These are phyloP conservation scores for Boletus rubropictus DNA, from an alignment of 768 basidiomycete genomes.

Conservation along the genomic window DNA sequence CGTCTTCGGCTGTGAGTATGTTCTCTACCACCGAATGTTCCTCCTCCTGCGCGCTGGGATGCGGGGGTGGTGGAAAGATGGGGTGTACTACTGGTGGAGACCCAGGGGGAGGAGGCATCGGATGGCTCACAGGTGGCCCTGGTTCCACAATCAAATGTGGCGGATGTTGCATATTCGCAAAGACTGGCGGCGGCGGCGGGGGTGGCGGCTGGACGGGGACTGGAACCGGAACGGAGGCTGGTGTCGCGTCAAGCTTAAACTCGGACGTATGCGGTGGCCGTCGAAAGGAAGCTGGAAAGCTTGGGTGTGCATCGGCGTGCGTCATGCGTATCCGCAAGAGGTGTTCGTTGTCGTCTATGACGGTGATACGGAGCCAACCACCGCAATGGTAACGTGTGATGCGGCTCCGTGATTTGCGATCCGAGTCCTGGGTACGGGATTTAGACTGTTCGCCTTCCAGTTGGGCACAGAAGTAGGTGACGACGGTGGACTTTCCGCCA, in stretches of 20 bases:
- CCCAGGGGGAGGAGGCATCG: slow-evolving; percentile 8
- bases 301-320: slow-evolving; percentile 30
- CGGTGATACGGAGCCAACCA: slow-evolving; percentile 33
- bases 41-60: slow-evolving; percentile 11
- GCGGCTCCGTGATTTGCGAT: slow-evolving; percentile 32
- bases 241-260: slow-evolving; percentile 28
- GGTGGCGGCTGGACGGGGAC: slow-evolving; percentile 7
- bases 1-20: slow-evolving; percentile 16
- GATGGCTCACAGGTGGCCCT: slow-evolving; percentile 8
- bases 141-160: slow-evolving; percentile 20
- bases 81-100: slow-evolving; percentile 6
- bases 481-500: slow-evolving; percentile 32
- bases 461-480: slow-evolving; percentile 33
- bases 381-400: slow-evolving; percentile 33
- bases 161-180: slow-evolving; percentile 20
- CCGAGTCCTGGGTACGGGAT: slow-evolving; percentile 29
- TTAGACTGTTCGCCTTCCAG: slow-evolving; percentile 33
- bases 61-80: slow-evolving; percentile 9
- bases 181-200: slow-evolving; percentile 19
- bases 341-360: slow-evolving; percentile 33
- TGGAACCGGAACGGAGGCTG: slow-evolving; percentile 11
- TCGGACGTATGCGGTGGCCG: slow-evolving; percentile 30
- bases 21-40: slow-evolving; percentile 12
- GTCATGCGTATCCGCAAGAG: slow-evolving; percentile 34
- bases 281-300: slow-evolving; percentile 31